Evolutionary conservation across 331 rosid species (phyloP).

Genomic region (Stylosanthes scabra): DNA sequence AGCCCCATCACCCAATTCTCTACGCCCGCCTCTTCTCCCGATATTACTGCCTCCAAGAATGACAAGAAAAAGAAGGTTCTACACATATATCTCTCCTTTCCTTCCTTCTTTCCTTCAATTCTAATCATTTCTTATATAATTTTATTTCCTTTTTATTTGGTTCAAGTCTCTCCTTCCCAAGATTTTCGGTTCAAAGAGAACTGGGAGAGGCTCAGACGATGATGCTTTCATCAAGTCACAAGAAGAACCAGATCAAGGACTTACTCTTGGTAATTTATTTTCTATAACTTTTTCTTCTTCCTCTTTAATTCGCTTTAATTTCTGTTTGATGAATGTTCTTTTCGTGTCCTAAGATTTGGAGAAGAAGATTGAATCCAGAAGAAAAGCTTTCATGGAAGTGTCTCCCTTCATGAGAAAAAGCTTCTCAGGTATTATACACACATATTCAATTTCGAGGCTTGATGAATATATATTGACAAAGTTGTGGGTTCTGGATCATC

Average conservation of each 20-base stretch:
- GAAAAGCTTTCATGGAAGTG: constrained; percentile 57
- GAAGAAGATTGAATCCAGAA: constrained; percentile 60
- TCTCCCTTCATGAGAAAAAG: constrained; percentile 56
- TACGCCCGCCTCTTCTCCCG: constrained; percentile 19
- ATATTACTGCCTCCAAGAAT: constrained; percentile 27
- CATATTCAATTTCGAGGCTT: constrained; percentile 14
- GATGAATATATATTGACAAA: constrained; percentile 22
- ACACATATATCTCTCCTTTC: too few relatives aligned
- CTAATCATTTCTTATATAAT: not conserved
- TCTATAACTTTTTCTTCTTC: not conserved
- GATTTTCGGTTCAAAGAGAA: constrained; percentile 72
- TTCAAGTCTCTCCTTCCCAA: constrained; percentile 74
- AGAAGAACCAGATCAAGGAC: constrained; percentile 49
- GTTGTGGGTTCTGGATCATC: constrained; percentile 40
- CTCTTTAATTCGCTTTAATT: not conserved
- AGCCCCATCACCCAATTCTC: not conserved
- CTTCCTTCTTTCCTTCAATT: not conserved
- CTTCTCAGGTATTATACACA: constrained; percentile 55
- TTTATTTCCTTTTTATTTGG: not conserved
- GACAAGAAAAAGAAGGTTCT: constrained; percentile 64
- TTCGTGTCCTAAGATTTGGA: constrained; percentile 50
- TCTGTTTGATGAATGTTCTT: not conserved
- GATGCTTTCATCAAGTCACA: constrained; percentile 46
- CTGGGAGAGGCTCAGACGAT: constrained; percentile 60
- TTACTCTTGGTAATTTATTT: constrained; percentile 46